A percentile compares a stretch with the other conserved stretches of the same genome.
Conservation (phyloP, 192 early-diverging fungal species). For the Linnemannia exigua region DNA sequence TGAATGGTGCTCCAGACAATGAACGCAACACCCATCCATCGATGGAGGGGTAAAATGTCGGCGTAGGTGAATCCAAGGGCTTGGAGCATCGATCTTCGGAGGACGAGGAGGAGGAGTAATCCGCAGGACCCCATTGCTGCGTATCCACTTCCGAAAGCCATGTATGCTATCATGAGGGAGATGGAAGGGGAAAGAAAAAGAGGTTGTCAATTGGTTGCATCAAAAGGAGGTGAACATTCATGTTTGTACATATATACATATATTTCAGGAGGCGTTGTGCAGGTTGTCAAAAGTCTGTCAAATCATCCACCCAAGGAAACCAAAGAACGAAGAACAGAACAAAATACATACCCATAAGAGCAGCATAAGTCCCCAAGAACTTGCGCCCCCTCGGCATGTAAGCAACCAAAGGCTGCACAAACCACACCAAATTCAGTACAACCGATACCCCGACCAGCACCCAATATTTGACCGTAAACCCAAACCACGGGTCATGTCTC, state of each 20-base stretch:
- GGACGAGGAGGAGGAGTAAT: slow-evolving; percentile 30
- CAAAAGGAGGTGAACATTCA: background rate
- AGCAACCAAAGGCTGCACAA: slow-evolving; percentile 32
- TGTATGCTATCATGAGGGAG: slow-evolving; percentile 17
- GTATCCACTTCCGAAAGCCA: slow-evolving; percentile 39
- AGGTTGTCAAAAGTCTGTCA: slow-evolving; percentile 6
- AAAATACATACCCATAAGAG: slow-evolving; percentile 28
- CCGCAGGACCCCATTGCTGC: slow-evolving; percentile 50
- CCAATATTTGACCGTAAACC: slow-evolving; percentile 39
- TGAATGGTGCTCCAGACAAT: slow-evolving; percentile 38
- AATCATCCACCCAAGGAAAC: background rate
- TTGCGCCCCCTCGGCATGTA: slow-evolving; percentile 18
- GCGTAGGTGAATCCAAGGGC: slow-evolving; percentile 48
- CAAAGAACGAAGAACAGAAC: background rate
- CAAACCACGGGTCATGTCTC: slow-evolving; percentile 43
- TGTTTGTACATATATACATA: background rate
- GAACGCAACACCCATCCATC: slow-evolving; percentile 41
- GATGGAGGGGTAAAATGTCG: slow-evolving; percentile 45
- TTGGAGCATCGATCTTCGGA: slow-evolving; percentile 48
- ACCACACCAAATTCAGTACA: slow-evolving; percentile 38
- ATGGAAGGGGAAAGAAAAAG: background rate
- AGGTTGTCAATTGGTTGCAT: background rate
- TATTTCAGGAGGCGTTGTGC: background rate
- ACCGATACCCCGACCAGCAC: slow-evolving; percentile 13
- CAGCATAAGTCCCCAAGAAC: slow-evolving; percentile 29